Conservation (phyloP, 2,329 filamentous ascomycete genomes). For the Paecilomyces niveus region DNA sequence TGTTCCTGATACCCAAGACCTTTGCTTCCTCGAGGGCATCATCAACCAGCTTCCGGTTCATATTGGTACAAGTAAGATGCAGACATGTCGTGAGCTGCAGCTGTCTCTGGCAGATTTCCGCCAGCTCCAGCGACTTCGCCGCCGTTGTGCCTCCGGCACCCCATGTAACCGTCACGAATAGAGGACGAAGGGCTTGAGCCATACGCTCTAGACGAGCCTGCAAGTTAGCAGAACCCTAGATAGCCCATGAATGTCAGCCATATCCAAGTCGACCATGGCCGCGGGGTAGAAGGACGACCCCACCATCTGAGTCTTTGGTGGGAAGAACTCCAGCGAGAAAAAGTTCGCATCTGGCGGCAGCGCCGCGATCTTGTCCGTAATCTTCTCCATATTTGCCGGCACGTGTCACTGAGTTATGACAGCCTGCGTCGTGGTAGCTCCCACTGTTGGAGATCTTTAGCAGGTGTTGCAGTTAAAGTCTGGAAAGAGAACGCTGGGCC, state of each 20-base stretch:
- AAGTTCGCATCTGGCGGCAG: conserved; percentile 74
- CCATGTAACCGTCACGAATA: conserved; percentile 98
- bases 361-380: conserved; percentile 90
- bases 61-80: conserved; percentile 96
- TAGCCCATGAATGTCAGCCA: conserved; percentile 15
- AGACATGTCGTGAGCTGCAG: conserved; percentile 89
- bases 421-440: neutral
- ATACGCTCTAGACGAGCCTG: conserved; percentile 90
- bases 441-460: neutral
- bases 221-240: conserved; percentile 78
- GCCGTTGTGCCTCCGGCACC: conserved; percentile 91
- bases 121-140: conserved; percentile 83
- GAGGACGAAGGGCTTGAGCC: conserved; percentile 79
- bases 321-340: conserved; percentile 99
- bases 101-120: conserved; percentile 90
- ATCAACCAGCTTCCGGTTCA: conserved; percentile 80
- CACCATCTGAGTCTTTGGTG: conserved; percentile 88
- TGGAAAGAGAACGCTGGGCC: neutral
- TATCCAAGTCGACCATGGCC: conserved; percentile 5
- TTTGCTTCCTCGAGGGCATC: conserved; percentile 87
- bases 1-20: conserved; percentile 83
- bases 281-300: conserved; percentile 22
- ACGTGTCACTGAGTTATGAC: neutral
- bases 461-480: neutral
- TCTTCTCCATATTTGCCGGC: conserved; percentile 61